A percentile compares a stretch with the other conserved stretches of the same genome.
Evolutionary conservation across 257 asterid species (phyloP).

Genomic region (Lavandula angustifolia): DNA sequence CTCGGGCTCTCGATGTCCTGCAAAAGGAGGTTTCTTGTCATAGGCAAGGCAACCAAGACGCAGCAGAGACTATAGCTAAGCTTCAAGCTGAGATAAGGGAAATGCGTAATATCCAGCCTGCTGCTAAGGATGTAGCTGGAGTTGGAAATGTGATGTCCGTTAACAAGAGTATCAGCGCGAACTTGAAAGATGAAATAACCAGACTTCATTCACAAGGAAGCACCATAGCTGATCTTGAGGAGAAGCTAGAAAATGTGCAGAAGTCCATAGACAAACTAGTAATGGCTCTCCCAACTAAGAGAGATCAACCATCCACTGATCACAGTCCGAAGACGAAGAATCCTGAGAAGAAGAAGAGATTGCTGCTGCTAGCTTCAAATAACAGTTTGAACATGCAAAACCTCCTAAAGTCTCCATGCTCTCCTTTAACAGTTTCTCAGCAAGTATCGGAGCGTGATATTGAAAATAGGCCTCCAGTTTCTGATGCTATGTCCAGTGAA

Average conservation of each 20-base stretch:
- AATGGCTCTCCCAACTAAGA: slow-evolving; percentile 74
- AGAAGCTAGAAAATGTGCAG: slow-evolving; percentile 90
- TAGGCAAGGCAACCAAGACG: slow-evolving; percentile 93
- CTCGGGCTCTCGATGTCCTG: slow-evolving; percentile 85
- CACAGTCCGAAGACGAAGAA: slow-evolving; percentile 55
- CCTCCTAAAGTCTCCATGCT: slow-evolving; percentile 83
- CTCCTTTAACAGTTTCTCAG: slow-evolving; percentile 71
- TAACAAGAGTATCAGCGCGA: slow-evolving; percentile 85
- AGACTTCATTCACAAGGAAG: slow-evolving; percentile 96
- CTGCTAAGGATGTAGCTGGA: slow-evolving; percentile 57
- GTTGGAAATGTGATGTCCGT: slow-evolving; percentile 59
- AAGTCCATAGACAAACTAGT: slow-evolving; percentile 85
- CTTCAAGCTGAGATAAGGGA: slow-evolving; percentile 87
- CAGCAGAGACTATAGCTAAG: slow-evolving; percentile 95
- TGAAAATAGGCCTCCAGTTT: slow-evolving; percentile 76
- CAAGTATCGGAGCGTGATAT: slow-evolving; percentile 60
- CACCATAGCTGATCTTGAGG: slow-evolving; percentile 87
- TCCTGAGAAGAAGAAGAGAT: slow-evolving; percentile 65
- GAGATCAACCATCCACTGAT: slow-evolving; percentile 52
- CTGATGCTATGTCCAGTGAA: slow-evolving; percentile 52
- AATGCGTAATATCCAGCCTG: slow-evolving; percentile 59
- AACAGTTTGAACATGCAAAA: slow-evolving; percentile 63
- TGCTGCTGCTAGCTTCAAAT: slow-evolving; percentile 74
- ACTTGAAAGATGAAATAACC: slow-evolving; percentile 90
- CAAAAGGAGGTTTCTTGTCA: slow-evolving; percentile 95